A percentile compares a stretch with the other conserved stretches of the same genome.
phyloP scores from a whole-genome alignment of 1,284 basidiomycete species.

The Leccinum subspadiceum region DNA sequence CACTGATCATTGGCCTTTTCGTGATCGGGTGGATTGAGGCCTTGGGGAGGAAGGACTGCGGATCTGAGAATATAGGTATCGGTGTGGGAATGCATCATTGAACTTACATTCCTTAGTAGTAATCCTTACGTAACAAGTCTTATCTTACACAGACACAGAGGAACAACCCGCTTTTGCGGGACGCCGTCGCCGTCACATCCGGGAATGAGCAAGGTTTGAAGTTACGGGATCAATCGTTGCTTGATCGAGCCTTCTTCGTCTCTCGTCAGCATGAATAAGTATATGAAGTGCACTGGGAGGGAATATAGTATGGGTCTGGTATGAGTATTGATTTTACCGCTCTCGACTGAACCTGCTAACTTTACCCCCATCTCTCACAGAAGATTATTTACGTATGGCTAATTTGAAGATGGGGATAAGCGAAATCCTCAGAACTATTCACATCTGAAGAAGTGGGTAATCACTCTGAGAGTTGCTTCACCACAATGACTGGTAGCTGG shows the following conservation, averaged over 20 bases:
- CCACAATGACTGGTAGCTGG: too few relatives aligned
- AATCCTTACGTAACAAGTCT: neutral
- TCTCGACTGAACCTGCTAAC: too few relatives aligned
- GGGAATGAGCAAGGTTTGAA: constrained; percentile 9
- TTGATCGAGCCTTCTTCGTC: neutral
- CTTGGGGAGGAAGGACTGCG: too few relatives aligned
- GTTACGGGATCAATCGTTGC: neutral
- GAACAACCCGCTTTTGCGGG: neutral
- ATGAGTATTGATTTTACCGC: neutral
- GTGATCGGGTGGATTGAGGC: neutral
- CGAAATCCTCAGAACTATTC: too few relatives aligned
- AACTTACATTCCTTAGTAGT: too few relatives aligned
- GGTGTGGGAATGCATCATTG: neutral
- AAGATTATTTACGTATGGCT: too few relatives aligned
- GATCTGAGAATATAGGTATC: too few relatives aligned
- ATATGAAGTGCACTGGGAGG: neutral
- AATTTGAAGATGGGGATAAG: too few relatives aligned
- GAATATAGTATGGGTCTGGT: neutral
- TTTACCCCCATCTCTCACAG: too few relatives aligned
- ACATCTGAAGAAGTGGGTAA: too few relatives aligned
- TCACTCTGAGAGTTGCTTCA: too few relatives aligned
- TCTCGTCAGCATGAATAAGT: neutral
- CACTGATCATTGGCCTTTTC: neutral
- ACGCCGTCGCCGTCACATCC: neutral
- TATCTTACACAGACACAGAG: constrained; percentile 12